Conservation (phyloP, 768 basidiomycete species). For the Russula dissimulans region DNA sequence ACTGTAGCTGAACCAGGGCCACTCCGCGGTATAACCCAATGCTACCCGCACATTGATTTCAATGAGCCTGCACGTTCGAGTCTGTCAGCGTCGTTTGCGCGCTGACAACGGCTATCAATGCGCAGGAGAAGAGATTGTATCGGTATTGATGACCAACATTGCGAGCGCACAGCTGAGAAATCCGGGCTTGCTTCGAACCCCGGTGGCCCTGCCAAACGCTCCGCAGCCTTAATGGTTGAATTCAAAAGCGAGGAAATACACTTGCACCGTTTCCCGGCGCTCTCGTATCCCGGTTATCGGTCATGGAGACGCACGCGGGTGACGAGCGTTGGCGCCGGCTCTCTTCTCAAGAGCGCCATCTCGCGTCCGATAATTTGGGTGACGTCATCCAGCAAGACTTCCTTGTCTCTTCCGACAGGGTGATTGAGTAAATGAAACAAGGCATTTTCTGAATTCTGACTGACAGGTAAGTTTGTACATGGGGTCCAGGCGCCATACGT, state of each 20-base stretch:
- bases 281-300: neutral
- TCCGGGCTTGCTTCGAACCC: constrained; percentile 26
- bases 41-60: too few species aligned
- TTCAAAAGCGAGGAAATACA: neutral
- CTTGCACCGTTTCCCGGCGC: neutral
- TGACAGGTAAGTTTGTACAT: neutral
- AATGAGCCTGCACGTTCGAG: neutral
- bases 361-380: neutral
- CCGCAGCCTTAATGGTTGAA: neutral
- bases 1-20: too few species aligned
- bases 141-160: constrained; percentile 46
- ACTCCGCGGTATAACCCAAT: too few species aligned
- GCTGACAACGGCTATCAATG: constrained; percentile 27
- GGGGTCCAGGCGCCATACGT: neutral
- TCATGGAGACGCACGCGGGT: neutral
- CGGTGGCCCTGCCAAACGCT: neutral
- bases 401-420: neutral
- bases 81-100: neutral
- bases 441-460: neutral
- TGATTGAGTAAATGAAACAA: neutral
- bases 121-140: constrained; percentile 30
- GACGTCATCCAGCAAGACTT: neutral
- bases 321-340: neutral
- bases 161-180: too few species aligned
- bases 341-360: neutral